These are phyloP conservation scores for Nicotiana rustica DNA, from an alignment of 305 asterid genomes.

Conservation along the genomic window DNA sequence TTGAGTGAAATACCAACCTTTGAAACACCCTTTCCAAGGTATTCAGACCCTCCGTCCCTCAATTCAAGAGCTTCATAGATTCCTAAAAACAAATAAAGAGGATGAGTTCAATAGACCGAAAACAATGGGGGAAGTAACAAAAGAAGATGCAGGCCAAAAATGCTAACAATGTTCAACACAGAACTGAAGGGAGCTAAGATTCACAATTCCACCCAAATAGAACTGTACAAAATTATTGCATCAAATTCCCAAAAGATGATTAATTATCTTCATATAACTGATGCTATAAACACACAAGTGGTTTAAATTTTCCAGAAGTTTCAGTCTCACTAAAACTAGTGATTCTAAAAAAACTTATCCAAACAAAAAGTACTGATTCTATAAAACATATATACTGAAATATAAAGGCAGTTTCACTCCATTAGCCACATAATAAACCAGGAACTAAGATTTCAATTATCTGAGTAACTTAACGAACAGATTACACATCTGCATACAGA, in stretches of 20 bases:
- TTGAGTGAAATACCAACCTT: constrained; percentile 47
- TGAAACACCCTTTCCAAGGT: constrained; percentile 83
- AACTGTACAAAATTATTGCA: too few relatives aligned
- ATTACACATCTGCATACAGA: not conserved
- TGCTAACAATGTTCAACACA: not conserved
- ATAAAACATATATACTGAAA: not conserved
- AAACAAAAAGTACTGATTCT: not conserved
- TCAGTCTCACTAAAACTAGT: not conserved
- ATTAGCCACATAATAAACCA: not conserved
- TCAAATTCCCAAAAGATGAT: not conserved
- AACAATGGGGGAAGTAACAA: not conserved
- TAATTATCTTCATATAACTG: not conserved
- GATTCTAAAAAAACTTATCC: too few relatives aligned
- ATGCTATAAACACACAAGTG: not conserved
- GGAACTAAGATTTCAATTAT: not conserved
- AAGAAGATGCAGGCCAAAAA: not conserved
- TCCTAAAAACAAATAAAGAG: constrained; percentile 41
- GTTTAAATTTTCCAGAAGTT: too few relatives aligned
- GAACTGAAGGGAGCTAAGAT: not conserved
- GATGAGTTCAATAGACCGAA: not conserved
- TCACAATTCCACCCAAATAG: not conserved
- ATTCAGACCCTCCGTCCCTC: constrained; percentile 83
- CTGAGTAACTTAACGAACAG: not conserved
- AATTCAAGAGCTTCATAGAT: constrained; percentile 78
- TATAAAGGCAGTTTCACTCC: not conserved